These are phyloP conservation scores for Penicillium hesseltinei DNA, from an alignment of 2,329 filamentous ascomycete species.

Conservation along the genomic window DNA sequence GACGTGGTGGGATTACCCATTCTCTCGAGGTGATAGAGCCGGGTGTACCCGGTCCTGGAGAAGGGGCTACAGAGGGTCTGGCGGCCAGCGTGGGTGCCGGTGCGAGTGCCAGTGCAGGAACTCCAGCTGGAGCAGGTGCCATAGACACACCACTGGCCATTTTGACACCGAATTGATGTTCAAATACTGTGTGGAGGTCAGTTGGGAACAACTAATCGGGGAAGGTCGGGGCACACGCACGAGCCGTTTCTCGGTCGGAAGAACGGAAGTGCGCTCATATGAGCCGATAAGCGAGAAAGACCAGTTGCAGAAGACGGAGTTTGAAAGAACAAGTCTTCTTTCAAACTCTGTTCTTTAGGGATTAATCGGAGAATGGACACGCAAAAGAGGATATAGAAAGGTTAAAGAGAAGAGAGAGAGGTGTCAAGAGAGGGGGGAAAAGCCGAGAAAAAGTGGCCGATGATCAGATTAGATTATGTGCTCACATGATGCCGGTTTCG, in stretches of 20 bases:
- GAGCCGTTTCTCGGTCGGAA: slow-evolving; percentile 35
- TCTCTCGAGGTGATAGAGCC: slow-evolving; percentile 71
- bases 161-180: slow-evolving; percentile 18
- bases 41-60: slow-evolving; percentile 39
- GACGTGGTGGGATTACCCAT: slow-evolving; percentile 80
- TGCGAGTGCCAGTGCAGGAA: slow-evolving; percentile 28
- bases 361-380: background rate
- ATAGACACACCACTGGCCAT: slow-evolving; percentile 41
- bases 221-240: slow-evolving; percentile 24
- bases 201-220: slow-evolving; percentile 19
- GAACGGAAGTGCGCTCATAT: slow-evolving; percentile 36
- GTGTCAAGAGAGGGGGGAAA: slow-evolving; percentile 3
- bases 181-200: slow-evolving; percentile 24
- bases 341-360: background rate
- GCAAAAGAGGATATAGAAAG: background rate
- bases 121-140: slow-evolving; percentile 39
- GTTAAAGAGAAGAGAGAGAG: background rate
- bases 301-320: slow-evolving; percentile 1
- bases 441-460: slow-evolving; percentile 21
- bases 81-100: slow-evolving; percentile 40
- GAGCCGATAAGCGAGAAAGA: slow-evolving; percentile 32
- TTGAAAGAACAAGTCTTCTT: background rate
- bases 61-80: slow-evolving; percentile 40
- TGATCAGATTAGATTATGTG: slow-evolving; percentile 30
- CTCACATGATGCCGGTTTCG: slow-evolving; percentile 30